These are phyloP conservation scores for Malus hybrid DNA, from an alignment of 331 rosid genomes.

Conservation along the genomic window DNA sequence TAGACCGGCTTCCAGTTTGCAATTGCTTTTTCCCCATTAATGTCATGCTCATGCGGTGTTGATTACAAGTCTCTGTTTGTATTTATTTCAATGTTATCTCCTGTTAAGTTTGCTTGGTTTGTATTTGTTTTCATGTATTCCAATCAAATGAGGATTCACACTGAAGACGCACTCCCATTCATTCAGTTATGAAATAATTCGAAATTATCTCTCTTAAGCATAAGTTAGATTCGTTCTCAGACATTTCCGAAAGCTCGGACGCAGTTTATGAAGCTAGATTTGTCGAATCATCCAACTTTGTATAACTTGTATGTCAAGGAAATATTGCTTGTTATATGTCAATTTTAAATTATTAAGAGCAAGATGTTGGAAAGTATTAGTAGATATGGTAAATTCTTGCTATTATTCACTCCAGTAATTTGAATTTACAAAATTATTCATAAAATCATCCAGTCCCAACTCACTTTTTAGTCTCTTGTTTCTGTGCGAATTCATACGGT, in stretches of 20 bases:
- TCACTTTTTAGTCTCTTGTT: not conserved
- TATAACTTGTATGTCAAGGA: not conserved
- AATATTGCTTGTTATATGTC: conserved; percentile 17
- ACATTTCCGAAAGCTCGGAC: conserved; percentile 66
- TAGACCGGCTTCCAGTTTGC: not conserved
- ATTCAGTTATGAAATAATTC: no score
- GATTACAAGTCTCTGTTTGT: no score
- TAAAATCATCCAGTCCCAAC: not conserved
- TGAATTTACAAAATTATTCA: not conserved
- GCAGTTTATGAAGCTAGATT: conserved; percentile 27
- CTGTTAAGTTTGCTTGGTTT: no score
- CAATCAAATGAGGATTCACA: no score
- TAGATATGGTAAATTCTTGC: conserved; percentile 1
- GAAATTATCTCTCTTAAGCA: conserved; percentile 75
- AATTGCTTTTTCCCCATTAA: not conserved
- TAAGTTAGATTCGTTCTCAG: conserved; percentile 75
- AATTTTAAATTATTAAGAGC: not conserved
- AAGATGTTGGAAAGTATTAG: conserved; percentile 7
- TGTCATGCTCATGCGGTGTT: no score
- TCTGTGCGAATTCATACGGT: not conserved
- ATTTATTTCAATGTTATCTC: no score
- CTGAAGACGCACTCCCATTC: no score
- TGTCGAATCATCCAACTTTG: not conserved
- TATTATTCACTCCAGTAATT: not conserved
- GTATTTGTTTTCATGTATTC: no score